Conservation (phyloP, 352 stramenopile species). For the Plasmopara muralis region DNA sequence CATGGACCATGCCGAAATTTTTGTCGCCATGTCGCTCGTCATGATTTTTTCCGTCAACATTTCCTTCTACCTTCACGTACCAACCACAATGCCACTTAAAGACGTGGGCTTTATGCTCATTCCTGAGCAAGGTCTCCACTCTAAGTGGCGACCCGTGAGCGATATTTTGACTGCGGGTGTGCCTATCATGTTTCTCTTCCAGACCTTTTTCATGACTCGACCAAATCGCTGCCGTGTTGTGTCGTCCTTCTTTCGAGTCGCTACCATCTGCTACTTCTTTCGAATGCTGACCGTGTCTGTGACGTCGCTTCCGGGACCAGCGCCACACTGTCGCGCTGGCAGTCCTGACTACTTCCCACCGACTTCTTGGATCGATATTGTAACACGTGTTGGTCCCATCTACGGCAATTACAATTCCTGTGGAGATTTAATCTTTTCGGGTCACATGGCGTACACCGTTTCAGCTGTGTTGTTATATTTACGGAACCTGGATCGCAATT, state of each 20-base stretch:
- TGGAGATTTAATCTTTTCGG: constrained; percentile 72
- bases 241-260: constrained; percentile 58
- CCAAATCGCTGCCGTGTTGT: constrained; percentile 44
- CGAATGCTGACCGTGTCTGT: constrained; percentile 58
- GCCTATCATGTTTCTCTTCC: constrained; percentile 52
- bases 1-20: constrained; percentile 60
- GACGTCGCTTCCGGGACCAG: constrained; percentile 62
- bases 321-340: constrained; percentile 50
- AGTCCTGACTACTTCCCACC: constrained; percentile 54
- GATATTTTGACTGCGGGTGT: constrained; percentile 58
- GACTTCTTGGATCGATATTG: constrained; percentile 62
- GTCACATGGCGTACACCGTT: constrained; percentile 69
- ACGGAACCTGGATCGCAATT: constrained; percentile 53
- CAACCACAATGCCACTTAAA: constrained; percentile 42
- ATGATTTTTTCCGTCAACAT: constrained; percentile 73
- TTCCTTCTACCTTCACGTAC: constrained; percentile 65
- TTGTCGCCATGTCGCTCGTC: constrained; percentile 50
- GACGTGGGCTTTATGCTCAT: constrained; percentile 75
- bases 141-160: constrained; percentile 51
- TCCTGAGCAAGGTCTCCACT: constrained; percentile 51
- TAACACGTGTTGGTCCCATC: constrained; percentile 60
- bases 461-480: constrained; percentile 61
- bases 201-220: constrained; percentile 43
- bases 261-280: constrained; percentile 66
- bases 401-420: constrained; percentile 76